Percentiles rank a stretch among this genome's conserved stretches.
Conservation (phyloP, 2,329 filamentous ascomycete genomes). For the Trichoderma koningiopsis region DNA sequence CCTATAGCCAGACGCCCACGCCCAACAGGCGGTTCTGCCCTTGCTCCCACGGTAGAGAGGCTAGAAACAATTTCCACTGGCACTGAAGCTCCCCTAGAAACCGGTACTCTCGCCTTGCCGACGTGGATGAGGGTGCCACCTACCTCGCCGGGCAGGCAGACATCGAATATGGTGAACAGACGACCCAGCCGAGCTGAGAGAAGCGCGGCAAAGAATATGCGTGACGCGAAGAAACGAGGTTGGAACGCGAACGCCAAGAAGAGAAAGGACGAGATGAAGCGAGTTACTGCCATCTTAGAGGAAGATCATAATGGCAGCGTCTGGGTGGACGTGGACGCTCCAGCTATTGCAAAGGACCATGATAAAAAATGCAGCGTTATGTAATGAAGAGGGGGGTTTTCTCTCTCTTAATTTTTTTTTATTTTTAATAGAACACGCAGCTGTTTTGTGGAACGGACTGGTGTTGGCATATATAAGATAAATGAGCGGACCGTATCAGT, state of each 20-base stretch:
- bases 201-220: conserved; percentile 64
- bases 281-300: neutral
- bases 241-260: conserved; percentile 50
- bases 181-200: conserved; percentile 59
- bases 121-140: conserved; percentile 43
- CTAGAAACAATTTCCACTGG: conserved; percentile 58
- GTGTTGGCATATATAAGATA: neutral
- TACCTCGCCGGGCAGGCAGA: conserved; percentile 39
- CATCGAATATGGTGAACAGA: conserved; percentile 47
- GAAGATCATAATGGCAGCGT: conserved; percentile 46
- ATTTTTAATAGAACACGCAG: neutral
- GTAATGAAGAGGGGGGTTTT: conserved; percentile 38
- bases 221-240: conserved; percentile 60
- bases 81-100: conserved; percentile 28
- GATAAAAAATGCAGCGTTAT: conserved; percentile 57
- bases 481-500: neutral
- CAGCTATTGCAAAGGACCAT: conserved; percentile 37
- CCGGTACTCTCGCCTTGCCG: conserved; percentile 33
- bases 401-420: neutral
- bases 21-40: conserved; percentile 36
- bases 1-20: conserved; percentile 57
- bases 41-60: conserved; percentile 53
- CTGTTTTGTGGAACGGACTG: neutral
- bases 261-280: conserved; percentile 41
- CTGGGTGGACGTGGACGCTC: conserved; percentile 61